Base-by-base conservation (phyloP, 495 filamentous ascomycete genomes). In the Venustampulla echinocandica region DNA sequence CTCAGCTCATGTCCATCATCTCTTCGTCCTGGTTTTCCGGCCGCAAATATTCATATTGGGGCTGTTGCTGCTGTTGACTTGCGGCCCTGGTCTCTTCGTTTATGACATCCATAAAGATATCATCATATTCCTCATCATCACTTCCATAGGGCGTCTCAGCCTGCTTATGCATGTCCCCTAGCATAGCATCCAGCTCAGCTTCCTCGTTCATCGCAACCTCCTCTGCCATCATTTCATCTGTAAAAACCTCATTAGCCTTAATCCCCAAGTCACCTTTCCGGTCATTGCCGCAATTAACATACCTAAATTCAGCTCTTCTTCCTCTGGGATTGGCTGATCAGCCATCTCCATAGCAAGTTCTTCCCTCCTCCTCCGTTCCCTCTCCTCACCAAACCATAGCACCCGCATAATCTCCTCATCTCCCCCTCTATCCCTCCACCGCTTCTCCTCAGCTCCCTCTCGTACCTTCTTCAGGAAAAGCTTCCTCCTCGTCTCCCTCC, bases 381-480 rank as follows among this genome's bases (percentile, higher is more conserved):
- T 37, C 48, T 60, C 43, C 30, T 58, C 42, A 11, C 33, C 34
- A 5, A 59, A 18, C 33, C 46, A 50, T 40, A 53, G 44, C 11
- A 17, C 18, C 33, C 58, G 46, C 55, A 60, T 43, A 10, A 60
- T 48, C 42, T 93, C 83, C 47, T 95, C 87, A 36, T 86, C 84
- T 1, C 86, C 68, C 0, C 78, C 76, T 66, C 87, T 69, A 62
- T 76, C 47, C 63, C 81, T 61, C 75, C 81, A 77, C 61, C 72
- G 56, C 57, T 64, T 69, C 11, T 86, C 79, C 6, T 94, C 85
- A 2, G 81, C 69, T 28, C 76, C 73, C 50, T 80, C 76, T 55
- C 79, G 69, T n/a, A 95, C 81, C 42, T 81, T 85, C 54, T 82
- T 77, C 22, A 96, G 64, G 54, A 93, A 98, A 42, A 84, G 53